These are phyloP conservation scores for Prunus mongolica DNA, from an alignment of 306 rosid species.

Conservation along the genomic window DNA sequence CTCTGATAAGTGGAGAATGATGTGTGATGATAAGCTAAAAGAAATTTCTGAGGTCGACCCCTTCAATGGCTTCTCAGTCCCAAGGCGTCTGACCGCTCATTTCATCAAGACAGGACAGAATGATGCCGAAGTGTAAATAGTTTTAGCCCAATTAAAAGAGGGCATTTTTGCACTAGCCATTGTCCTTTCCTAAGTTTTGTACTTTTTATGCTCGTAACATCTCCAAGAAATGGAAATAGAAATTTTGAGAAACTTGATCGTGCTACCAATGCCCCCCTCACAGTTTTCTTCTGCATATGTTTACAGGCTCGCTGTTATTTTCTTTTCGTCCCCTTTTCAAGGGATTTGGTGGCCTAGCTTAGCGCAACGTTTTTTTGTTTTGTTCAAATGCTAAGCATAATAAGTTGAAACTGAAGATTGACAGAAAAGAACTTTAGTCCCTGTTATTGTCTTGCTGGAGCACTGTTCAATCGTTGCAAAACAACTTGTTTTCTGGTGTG, in stretches of 20 bases:
- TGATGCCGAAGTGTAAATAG: conserved; percentile 18
- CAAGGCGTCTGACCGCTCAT: conserved; percentile 25
- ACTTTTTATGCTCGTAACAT: conserved; percentile 14
- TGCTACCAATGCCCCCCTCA: not conserved
- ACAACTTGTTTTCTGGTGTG: not conserved
- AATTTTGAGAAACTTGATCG: conserved; percentile 1
- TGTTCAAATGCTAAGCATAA: not conserved
- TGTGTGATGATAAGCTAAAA: conserved; percentile 21
- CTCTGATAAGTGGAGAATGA: conserved; percentile 14
- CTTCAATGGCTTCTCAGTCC: conserved; percentile 21
- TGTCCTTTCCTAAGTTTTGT: not conserved
- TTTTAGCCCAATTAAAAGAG: conserved; percentile 9
- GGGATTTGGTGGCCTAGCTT: too few relatives aligned
- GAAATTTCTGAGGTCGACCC: conserved; percentile 16
- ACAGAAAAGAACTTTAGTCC: not conserved
- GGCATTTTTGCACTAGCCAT: conserved; percentile 23
- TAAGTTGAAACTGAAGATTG: not conserved
- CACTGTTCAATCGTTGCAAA: not conserved
- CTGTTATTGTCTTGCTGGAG: not conserved
- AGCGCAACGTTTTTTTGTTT: not conserved
- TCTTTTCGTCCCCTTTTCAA: not conserved
- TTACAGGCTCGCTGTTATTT: not conserved
- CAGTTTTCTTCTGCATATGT: not conserved
- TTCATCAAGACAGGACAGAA: conserved; percentile 16
- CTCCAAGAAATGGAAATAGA: conserved; percentile 15